Evolutionary conservation across 2,329 filamentous ascomycete species (phyloP), one percentile per base, ranked within the genome.

Genomic region (Geosmithia flava): DNA sequence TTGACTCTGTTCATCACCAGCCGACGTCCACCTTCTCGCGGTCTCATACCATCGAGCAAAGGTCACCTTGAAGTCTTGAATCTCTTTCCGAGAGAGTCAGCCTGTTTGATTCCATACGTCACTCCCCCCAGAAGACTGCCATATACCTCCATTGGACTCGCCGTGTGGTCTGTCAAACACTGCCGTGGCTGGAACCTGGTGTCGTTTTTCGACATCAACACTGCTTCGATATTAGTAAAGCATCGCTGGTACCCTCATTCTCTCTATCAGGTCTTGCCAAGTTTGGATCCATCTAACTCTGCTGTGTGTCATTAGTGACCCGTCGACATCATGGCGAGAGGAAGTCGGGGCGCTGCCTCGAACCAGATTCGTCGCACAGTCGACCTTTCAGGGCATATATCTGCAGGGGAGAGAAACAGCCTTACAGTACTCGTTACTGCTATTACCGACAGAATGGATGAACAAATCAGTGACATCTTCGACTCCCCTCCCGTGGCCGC

Each of bases 361-460:
- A 60, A 58, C 45, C 55, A 58, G 41, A 58, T 61, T 49, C 69
- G 67, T 50, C 68, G 71, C 17, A 64, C 73, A 39, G 68, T 73
- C 41, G 75, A 80, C 51, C 54, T 81, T 52, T 76, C 70, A 47
- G 65, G 66, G 23, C 57, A 75, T 47, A 59, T 80, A 39, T 72
- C 62, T 19, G 44, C 60, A 4, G 62, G 68, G 2, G 75, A 81
- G 55, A 72, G 68, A 54, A 65, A 65, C 30, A 76, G 81, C 49
- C 60, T 83, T 41, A 62, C 66, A n/a, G 63, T 67, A 3, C 66
- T 83, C 13, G 61, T 78, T 49, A 66, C 59, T 23, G 67, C 68
- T 44, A 74, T 80, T 52, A 74, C 72, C 37, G 76, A 80, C 45
- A 67, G 67, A 39, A 76, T 82, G 66, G 68, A 73, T 49, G 69